Percentiles rank a stretch among this genome's conserved stretches.
Conservation (phyloP, 192 early-diverging fungal genomes). For the Powellomyces hirtus region DNA sequence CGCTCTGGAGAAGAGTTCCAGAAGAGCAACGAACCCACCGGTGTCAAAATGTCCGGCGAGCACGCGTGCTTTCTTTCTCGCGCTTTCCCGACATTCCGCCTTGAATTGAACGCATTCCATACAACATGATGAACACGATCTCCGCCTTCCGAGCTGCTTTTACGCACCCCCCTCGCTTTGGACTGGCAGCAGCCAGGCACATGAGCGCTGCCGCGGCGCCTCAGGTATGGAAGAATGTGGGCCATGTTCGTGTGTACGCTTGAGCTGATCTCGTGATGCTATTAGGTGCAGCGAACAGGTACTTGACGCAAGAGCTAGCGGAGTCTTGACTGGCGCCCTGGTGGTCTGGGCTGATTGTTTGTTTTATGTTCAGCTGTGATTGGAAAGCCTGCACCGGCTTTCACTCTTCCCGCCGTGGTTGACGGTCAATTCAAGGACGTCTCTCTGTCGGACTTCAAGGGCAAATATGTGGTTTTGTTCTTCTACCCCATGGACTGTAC, state of each 20-base stretch:
- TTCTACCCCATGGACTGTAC: slow-evolving; percentile 45
- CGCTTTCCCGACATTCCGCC: too few species aligned
- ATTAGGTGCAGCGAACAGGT: too few species aligned
- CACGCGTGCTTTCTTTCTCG: too few species aligned
- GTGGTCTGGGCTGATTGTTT: background rate
- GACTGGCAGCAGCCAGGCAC: background rate
- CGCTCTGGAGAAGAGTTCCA: too few species aligned
- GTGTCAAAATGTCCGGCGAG: too few species aligned
- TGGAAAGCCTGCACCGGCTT: slow-evolving; percentile 41
- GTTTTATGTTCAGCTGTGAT: slow-evolving; percentile 3
- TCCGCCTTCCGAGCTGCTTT: background rate
- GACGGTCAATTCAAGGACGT: slow-evolving; percentile 45
- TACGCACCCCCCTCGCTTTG: background rate
- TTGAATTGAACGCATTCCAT: too few species aligned
- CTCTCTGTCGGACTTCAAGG: slow-evolving; percentile 49
- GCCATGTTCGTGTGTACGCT: too few species aligned
- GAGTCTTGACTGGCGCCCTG: too few species aligned
- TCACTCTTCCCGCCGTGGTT: slow-evolving; percentile 43
- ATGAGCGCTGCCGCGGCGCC: background rate
- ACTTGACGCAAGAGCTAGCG: too few species aligned
- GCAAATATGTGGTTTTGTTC: slow-evolving; percentile 54
- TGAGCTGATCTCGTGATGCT: too few species aligned
- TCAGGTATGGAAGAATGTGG: too few species aligned
- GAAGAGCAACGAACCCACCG: too few species aligned
- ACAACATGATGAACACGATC: background rate